phyloP scores from a whole-genome alignment of 2,329 filamentous ascomycete species.

The Ceratocystis ficicola region DNA sequence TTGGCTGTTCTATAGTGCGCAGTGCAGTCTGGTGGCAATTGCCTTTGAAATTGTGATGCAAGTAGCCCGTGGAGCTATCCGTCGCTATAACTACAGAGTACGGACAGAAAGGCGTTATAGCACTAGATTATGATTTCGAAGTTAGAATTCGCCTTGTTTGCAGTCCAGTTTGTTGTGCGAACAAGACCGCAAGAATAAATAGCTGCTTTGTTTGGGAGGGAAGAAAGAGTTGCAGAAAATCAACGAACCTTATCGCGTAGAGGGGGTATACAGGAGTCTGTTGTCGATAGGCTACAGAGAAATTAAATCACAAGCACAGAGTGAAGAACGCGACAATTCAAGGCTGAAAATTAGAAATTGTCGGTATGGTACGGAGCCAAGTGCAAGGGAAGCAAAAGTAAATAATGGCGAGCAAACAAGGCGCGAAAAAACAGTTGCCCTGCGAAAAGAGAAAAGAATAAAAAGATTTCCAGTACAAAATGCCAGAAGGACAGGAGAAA shows the following conservation, averaged over 20 bases:
- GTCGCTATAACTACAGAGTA: neutral
- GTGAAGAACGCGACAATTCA: neutral
- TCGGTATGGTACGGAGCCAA: neutral
- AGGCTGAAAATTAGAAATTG: neutral
- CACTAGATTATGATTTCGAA: neutral
- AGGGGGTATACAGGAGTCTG: neutral
- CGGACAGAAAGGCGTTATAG: neutral
- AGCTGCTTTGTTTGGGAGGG: neutral
- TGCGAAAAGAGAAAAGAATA: neutral
- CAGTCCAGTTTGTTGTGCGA: neutral
- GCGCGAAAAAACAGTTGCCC: constrained; percentile 4
- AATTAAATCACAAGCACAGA: neutral
- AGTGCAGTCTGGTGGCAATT: no score
- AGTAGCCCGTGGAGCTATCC: neutral
- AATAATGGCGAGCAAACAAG: neutral
- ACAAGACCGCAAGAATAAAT: neutral
- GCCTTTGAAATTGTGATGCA: neutral
- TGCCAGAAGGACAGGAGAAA: neutral
- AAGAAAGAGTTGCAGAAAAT: neutral
- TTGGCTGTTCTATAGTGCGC: no score
- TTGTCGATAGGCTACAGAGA: neutral
- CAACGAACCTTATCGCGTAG: neutral
- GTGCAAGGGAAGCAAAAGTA: neutral
- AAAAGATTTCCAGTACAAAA: neutral
- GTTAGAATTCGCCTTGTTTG: neutral